phyloP scores from a whole-genome alignment of 2,329 filamentous ascomycete species.

The Diaporthe australafricana region DNA sequence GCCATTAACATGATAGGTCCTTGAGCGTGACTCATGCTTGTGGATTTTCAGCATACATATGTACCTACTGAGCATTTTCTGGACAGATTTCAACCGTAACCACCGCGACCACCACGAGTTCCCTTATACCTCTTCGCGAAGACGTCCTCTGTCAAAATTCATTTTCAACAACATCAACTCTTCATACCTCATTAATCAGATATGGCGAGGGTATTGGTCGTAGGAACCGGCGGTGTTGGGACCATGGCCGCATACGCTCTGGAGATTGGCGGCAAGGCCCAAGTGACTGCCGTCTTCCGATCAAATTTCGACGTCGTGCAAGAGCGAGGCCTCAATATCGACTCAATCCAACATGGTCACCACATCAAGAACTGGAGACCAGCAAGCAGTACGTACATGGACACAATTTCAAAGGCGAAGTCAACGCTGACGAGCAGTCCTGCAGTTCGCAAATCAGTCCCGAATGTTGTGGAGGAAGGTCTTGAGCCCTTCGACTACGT shows the following conservation, averaged over 20 bases:
- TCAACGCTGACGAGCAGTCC: not conserved
- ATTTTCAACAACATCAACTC: too few relatives aligned
- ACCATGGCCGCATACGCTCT: constrained; percentile 67
- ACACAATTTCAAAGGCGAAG: not conserved
- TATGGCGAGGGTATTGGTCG: constrained; percentile 56
- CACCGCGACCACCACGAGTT: too few relatives aligned
- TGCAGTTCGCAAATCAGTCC: constrained; percentile 59
- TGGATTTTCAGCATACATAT: too few relatives aligned
- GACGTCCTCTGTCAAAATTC: too few relatives aligned
- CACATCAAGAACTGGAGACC: constrained; percentile 61
- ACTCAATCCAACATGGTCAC: constrained; percentile 65
- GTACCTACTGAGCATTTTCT: too few relatives aligned
- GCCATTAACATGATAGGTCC: too few relatives aligned
- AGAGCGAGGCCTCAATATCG: constrained; percentile 62
- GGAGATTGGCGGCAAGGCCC: constrained; percentile 60
- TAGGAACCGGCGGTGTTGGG: constrained; percentile 67
- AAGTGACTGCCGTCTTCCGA: constrained; percentile 65
- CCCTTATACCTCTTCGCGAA: too few relatives aligned
- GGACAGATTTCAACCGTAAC: too few relatives aligned
- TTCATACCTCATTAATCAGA: too few relatives aligned
- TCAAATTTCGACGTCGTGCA: constrained; percentile 65
- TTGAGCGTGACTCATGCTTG: too few relatives aligned
- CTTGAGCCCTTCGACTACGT: constrained; percentile 63
- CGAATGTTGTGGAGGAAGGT: constrained; percentile 51
- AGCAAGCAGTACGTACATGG: constrained; percentile 46